Base-by-base conservation (phyloP, 352 stramenopile genomes). In the Thalassiosira livingstoniorum region DNA sequence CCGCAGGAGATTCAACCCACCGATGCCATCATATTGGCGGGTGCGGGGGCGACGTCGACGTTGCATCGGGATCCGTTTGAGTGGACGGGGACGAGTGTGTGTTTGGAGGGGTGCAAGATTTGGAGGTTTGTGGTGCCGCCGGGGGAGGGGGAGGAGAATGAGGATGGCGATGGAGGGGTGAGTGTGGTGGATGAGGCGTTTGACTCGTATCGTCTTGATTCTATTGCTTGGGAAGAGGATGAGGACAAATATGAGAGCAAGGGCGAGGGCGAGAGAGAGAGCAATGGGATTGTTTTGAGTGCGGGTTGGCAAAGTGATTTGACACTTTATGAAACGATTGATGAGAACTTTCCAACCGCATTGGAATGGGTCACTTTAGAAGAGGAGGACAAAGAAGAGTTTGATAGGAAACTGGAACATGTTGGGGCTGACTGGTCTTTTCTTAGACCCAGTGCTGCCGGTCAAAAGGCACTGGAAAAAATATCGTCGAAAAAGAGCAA, bases 1-100 rank as follows among this genome's bases (percentile, higher is more conserved):
- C 87, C 87, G 23, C 1, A 3, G 1, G 15, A 57, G 2, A 43
- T 78, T 18, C 45, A 73, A 51, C 86, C 86, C n/a, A 77, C 68
- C 5, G 86, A 91, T 77, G 73, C 65, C 18, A 60, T 91, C 2
- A 73, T 89, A 11, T 58, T 89, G 21, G 84, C 83, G 25, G 87
- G 84, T 37, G 62, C 73, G 55, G 84, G 87, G 47, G 45, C 84
- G 2, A 85, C 70, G 2, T 87, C 75, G 0, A 89, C 84, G 34
- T 67, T 90, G 27, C 87, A 90, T 61, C 64, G 87, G 43, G 87
- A 92, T 88, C 87, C 87, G 25, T 91, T 89, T 53, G 84, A 90
- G 74, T 92, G 87, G 87, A 91, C 82, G 15, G 87, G 87, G 15
- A 92, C 87, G 5, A 85, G 68, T 65, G 51, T 92, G 0, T 90